Conservation (phyloP, 306 rosid species). For the Cercis canadensis region DNA sequence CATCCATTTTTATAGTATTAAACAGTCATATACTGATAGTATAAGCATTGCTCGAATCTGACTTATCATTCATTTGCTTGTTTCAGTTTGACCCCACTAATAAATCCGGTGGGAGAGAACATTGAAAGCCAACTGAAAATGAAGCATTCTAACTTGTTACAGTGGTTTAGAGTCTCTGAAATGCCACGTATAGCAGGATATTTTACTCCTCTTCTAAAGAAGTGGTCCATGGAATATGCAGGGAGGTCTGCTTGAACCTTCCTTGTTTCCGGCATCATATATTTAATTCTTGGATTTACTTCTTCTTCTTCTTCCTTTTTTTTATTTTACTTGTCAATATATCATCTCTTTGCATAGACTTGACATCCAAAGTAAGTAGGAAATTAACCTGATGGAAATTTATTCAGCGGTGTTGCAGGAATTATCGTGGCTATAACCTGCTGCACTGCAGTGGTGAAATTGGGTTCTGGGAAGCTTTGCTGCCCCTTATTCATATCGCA, state of each 20-base stretch:
- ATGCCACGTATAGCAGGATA: conserved; percentile 54
- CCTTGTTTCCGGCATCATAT: conserved; percentile 36
- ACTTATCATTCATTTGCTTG: conserved; percentile 36
- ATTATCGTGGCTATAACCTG: conserved; percentile 70
- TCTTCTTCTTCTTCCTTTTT: neutral
- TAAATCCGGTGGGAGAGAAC: conserved; percentile 44
- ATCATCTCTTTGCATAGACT: too few relatives aligned
- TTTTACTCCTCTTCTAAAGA: conserved; percentile 66
- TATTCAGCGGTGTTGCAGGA: conserved; percentile 84
- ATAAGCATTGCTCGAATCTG: conserved; percentile 24
- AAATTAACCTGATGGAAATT: conserved; percentile 49
- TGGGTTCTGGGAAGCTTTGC: conserved; percentile 41
- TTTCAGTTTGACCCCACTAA: conserved; percentile 64
- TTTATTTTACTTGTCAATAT: neutral
- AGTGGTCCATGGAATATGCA: conserved; percentile 77
- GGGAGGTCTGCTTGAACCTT: conserved; percentile 68
- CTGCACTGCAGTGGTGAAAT: conserved; percentile 70
- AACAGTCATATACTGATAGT: conserved; percentile 16
- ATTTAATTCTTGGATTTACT: conserved; percentile 17
- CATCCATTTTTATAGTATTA: neutral
- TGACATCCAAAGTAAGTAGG: conserved; percentile 31
- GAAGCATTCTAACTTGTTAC: conserved; percentile 55
- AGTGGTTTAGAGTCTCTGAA: conserved; percentile 66
- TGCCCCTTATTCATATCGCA: conserved; percentile 36
- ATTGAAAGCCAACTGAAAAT: conserved; percentile 52